phyloP scores from a whole-genome alignment of 257 asterid species.

The Solanum bulbocastanum region DNA sequence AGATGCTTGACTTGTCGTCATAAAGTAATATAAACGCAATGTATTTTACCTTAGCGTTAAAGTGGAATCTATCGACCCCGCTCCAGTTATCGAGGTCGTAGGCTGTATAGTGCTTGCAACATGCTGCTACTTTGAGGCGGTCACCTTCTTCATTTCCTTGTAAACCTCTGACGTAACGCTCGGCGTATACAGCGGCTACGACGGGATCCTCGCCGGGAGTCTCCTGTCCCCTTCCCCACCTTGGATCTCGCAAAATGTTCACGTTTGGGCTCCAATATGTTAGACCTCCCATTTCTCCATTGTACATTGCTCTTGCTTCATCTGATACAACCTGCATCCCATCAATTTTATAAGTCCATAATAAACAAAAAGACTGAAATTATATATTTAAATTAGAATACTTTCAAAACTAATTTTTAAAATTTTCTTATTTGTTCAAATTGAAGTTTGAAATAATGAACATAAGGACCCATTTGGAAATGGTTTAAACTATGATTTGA shows the following conservation, averaged over 20 bases:
- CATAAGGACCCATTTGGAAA: background rate
- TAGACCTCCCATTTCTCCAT: conserved; percentile 68
- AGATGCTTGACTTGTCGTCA: background rate
- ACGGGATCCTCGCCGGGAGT: conserved; percentile 89
- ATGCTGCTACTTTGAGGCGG: conserved; percentile 76
- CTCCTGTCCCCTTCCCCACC: conserved; percentile 96
- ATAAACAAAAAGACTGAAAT: too few species aligned
- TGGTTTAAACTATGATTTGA: background rate
- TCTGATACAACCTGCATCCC: conserved; percentile 59
- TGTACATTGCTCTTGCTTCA: conserved; percentile 88
- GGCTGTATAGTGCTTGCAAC: conserved; percentile 88
- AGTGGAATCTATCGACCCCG: conserved; percentile 72
- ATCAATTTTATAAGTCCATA: background rate
- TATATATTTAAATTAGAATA: too few species aligned
- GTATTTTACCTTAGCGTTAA: conserved; percentile 55
- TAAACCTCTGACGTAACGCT: conserved; percentile 57
- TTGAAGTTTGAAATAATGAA: background rate
- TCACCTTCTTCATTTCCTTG: conserved; percentile 55
- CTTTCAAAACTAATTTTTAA: too few species aligned
- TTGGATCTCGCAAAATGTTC: conserved; percentile 73
- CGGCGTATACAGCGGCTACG: conserved; percentile 57
- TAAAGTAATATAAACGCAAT: too few species aligned
- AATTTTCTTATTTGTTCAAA: background rate
- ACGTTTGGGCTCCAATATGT: conserved; percentile 93
- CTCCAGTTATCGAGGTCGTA: conserved; percentile 83